Evolutionary conservation across 441 rosid genomes (phyloP).

Genomic region (Kokia cookei): DNA sequence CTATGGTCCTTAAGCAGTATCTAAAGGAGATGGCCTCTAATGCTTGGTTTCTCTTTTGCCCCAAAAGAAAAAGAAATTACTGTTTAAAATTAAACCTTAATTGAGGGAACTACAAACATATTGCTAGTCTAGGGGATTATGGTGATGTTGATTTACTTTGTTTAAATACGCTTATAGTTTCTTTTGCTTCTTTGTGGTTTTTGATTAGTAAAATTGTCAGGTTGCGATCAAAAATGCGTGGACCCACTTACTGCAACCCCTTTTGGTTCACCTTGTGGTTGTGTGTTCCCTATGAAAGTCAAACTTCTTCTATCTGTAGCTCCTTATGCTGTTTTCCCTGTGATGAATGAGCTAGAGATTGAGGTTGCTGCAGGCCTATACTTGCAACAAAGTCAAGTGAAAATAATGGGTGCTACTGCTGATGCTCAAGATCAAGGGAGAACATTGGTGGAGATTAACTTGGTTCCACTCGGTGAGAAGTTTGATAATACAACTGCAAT

Average conservation of each 20-base stretch:
- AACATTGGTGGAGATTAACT: slow-evolving; percentile 76
- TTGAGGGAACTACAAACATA: background rate
- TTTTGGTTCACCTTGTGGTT: slow-evolving; percentile 93
- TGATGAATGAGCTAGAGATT: slow-evolving; percentile 81
- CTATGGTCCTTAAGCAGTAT: background rate
- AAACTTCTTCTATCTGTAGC: slow-evolving; percentile 80
- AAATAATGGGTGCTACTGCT: slow-evolving; percentile 94
- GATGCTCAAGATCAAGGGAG: slow-evolving; percentile 83
- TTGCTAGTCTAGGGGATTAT: background rate
- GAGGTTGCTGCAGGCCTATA: slow-evolving; percentile 90
- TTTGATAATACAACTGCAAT: slow-evolving; percentile 93
- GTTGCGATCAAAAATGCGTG: slow-evolving; percentile 78
- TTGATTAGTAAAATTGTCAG: slow-evolving; percentile 42
- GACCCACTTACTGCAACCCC: slow-evolving; percentile 91
- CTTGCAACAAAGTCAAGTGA: slow-evolving; percentile 93
- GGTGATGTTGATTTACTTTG: background rate
- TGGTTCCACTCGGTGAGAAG: slow-evolving; percentile 96
- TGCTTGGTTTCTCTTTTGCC: background rate
- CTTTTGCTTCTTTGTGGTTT: background rate
- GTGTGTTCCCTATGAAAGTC: slow-evolving; percentile 96
- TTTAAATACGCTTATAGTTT: background rate
- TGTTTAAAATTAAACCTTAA: background rate
- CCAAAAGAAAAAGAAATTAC: background rate
- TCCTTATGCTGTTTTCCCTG: slow-evolving; percentile 76
- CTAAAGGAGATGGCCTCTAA: background rate